phyloP scores from a whole-genome alignment of 371 early-diverging fungal genomes.

The Mucor plumbeus region DNA sequence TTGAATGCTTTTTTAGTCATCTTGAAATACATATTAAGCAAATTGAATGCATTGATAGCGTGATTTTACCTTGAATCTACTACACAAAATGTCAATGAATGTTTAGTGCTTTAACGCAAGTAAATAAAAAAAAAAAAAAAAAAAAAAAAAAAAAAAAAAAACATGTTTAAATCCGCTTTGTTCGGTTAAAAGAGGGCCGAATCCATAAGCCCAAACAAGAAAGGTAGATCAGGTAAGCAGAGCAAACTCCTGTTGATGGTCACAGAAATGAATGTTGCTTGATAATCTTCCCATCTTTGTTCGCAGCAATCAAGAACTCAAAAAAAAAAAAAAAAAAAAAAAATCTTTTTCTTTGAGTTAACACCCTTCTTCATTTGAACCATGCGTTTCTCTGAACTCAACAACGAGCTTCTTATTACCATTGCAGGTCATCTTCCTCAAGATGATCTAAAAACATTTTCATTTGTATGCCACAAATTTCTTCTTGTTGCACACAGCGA shows the following conservation, averaged over 20 bases:
- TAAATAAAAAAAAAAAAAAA: too few relatives aligned
- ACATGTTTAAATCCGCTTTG: not conserved
- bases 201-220: not conserved
- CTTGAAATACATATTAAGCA: too few relatives aligned
- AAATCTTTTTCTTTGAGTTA: too few relatives aligned
- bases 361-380: not conserved
- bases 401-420: constrained; percentile 43
- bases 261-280: not conserved
- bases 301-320: not conserved
- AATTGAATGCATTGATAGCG: too few relatives aligned
- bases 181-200: not conserved
- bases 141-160: too few relatives aligned
- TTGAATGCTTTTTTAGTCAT: too few relatives aligned
- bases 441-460: constrained; percentile 34
- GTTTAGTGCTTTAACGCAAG: too few relatives aligned
- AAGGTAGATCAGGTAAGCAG: not conserved
- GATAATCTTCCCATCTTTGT: not conserved
- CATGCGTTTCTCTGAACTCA: constrained; percentile 30
- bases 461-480: constrained; percentile 41
- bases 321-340: too few relatives aligned
- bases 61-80: too few relatives aligned
- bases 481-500: constrained; percentile 39
- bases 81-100: too few relatives aligned
- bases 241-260: not conserved
- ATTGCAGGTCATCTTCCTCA: constrained; percentile 43